Evolutionary conservation across 2,329 filamentous ascomycete species (phyloP).

Genomic region (Venturia asperata): DNA sequence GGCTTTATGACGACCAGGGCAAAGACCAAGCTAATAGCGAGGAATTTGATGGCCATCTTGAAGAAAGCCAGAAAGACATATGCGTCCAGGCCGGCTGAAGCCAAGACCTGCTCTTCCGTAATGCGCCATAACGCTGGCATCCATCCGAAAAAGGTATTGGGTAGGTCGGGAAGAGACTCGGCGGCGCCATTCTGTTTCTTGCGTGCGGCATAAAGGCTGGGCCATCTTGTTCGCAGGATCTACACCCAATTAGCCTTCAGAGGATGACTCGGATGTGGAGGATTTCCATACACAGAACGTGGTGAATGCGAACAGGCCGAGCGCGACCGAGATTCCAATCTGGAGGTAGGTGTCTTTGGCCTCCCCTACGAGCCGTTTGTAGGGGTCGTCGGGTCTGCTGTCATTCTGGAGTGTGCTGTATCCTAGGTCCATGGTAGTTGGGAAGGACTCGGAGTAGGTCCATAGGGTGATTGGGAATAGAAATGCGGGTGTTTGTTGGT

Average conservation of each 20-base stretch:
- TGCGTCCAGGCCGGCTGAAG: conserved; percentile 86
- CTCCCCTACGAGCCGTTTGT: conserved; percentile 21
- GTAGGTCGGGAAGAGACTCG: conserved; percentile 65
- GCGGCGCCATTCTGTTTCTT: conserved; percentile 66
- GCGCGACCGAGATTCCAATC: conserved; percentile 61
- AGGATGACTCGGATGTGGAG: neutral
- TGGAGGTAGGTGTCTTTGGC: conserved; percentile 50
- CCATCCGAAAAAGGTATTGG: conserved; percentile 86
- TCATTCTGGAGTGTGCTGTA: neutral
- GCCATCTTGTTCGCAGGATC: conserved; percentile 87
- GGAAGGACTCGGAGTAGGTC: neutral
- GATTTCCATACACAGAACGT: conserved; percentile 61
- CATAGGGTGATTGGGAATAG: neutral
- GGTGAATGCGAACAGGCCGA: conserved; percentile 65
- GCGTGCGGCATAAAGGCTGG: conserved; percentile 78
- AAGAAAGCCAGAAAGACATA: conserved; percentile 96
- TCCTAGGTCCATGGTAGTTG: neutral
- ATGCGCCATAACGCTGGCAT: conserved; percentile 78
- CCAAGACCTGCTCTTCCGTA: conserved; percentile 80
- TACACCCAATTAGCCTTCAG: conserved; percentile 36
- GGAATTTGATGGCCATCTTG: conserved; percentile 85
- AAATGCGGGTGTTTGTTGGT: neutral
- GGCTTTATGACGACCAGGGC: conserved; percentile 74
- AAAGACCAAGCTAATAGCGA: conserved; percentile 73
- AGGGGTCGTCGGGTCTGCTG: neutral